These are phyloP conservation scores for Echites panduratus DNA, from an alignment of 257 asterid species.

Conservation along the genomic window DNA sequence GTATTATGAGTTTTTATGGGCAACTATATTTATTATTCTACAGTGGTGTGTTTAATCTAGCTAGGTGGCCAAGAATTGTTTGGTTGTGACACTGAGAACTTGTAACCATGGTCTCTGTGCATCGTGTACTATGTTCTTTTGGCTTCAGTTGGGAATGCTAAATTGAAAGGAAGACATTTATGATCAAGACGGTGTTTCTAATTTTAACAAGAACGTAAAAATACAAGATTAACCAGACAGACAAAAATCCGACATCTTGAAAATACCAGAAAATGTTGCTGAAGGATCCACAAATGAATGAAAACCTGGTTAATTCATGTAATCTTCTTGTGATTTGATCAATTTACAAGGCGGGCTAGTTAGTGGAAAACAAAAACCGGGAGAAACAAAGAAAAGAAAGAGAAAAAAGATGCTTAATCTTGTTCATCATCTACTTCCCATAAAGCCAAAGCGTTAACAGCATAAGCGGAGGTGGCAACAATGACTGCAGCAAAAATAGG, in stretches of 20 bases:
- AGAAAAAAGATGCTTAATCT: not conserved
- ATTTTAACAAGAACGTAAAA: not conserved
- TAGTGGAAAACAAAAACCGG: not conserved
- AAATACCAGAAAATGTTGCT: too few species aligned
- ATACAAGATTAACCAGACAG: too few species aligned
- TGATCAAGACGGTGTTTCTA: not conserved
- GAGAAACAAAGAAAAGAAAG: not conserved
- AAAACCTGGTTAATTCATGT: not conserved
- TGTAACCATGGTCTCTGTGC: not conserved
- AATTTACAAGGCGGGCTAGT: not conserved
- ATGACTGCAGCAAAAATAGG: conserved; percentile 71
- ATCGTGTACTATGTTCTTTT: not conserved
- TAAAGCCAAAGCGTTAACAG: conserved; percentile 63
- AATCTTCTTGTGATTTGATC: not conserved
- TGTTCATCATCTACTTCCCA: conserved; percentile 58
- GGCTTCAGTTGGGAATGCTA: not conserved
- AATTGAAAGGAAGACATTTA: not conserved
- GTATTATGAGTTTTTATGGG: not conserved
- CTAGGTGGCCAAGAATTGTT: too few species aligned
- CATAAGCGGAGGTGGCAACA: conserved; percentile 62
- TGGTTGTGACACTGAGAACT: not conserved
- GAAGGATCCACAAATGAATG: too few species aligned
- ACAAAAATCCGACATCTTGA: too few species aligned
- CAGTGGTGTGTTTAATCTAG: not conserved
- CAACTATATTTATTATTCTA: not conserved